Conservation (phyloP, 495 filamentous ascomycete genomes). For the Penicillium subrubescens region DNA sequence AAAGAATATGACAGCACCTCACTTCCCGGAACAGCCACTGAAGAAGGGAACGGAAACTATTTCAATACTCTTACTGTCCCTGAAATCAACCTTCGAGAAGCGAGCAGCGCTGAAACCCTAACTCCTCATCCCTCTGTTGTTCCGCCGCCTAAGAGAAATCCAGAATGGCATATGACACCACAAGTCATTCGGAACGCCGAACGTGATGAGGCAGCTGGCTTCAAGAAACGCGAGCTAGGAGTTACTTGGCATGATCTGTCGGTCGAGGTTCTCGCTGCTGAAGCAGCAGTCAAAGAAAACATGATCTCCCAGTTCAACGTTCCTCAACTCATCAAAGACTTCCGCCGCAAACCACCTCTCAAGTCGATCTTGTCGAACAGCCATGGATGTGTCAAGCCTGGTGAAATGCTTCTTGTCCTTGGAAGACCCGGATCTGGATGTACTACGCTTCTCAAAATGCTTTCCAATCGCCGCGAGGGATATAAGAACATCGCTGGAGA, state of each 20-base stretch:
- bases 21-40: constrained; percentile 2
- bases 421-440: constrained; percentile 48
- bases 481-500: constrained; percentile 54
- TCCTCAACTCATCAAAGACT: constrained; percentile 36
- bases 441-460: constrained; percentile 59
- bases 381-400: constrained; percentile 56
- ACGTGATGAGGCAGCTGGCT: constrained; percentile 45
- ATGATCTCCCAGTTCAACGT: constrained; percentile 59
- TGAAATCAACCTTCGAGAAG: constrained; percentile 15
- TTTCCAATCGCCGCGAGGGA: constrained; percentile 64
- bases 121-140: background rate
- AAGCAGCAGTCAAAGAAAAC: constrained; percentile 52
- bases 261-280: constrained; percentile 44
- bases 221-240: constrained; percentile 51
- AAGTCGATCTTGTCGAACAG: constrained; percentile 38
- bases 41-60: constrained; percentile 5
- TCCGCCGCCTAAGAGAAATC: constrained; percentile 21
- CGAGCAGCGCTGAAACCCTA: constrained; percentile 21
- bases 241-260: constrained; percentile 55
- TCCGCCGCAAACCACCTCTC: constrained; percentile 36
- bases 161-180: constrained; percentile 45
- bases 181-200: constrained; percentile 43
- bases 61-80: constrained; percentile 15
- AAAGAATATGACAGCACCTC: constrained; percentile 8
- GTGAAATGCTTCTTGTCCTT: constrained; percentile 48